phyloP scores from a whole-genome alignment of 257 asterid genomes.

The Nicotiana obtusifolia region DNA sequence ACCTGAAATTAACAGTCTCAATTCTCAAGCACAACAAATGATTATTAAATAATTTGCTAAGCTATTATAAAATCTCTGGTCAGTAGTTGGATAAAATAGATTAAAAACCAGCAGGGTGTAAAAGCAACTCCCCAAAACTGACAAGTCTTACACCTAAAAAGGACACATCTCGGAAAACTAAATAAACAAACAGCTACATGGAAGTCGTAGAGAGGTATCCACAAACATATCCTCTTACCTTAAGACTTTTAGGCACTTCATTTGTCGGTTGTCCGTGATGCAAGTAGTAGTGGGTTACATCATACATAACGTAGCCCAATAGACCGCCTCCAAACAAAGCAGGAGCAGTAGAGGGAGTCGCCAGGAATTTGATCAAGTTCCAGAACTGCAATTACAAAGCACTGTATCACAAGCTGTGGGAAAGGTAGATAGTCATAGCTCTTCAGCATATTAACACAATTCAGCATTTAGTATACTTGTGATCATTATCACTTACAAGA shows the following conservation, averaged over 20 bases:
- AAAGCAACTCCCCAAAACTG: not conserved
- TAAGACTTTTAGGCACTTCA: slow-evolving; percentile 48
- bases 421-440: not conserved
- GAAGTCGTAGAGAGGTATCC: not conserved
- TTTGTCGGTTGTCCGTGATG: slow-evolving; percentile 66
- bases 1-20: not conserved
- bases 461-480: not conserved
- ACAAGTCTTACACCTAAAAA: not conserved
- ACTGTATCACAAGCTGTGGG: not conserved
- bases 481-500: not conserved
- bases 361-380: slow-evolving; percentile 39
- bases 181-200: not conserved
- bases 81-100: not conserved
- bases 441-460: not conserved
- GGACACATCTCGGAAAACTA: not conserved
- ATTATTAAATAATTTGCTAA: not conserved
- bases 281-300: slow-evolving; percentile 74
- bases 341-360: slow-evolving; percentile 39
- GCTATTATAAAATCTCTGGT: not conserved
- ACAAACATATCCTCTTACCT: slow-evolving; percentile 34
- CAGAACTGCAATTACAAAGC: slow-evolving; percentile 42
- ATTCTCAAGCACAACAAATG: not conserved
- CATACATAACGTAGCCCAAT: slow-evolving; percentile 72
- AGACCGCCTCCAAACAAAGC: slow-evolving; percentile 59
- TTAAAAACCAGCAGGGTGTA: not conserved